Evolutionary conservation across 805 yeast species (phyloP).

Genomic region (Kodamaea hsintzibuensis): DNA sequence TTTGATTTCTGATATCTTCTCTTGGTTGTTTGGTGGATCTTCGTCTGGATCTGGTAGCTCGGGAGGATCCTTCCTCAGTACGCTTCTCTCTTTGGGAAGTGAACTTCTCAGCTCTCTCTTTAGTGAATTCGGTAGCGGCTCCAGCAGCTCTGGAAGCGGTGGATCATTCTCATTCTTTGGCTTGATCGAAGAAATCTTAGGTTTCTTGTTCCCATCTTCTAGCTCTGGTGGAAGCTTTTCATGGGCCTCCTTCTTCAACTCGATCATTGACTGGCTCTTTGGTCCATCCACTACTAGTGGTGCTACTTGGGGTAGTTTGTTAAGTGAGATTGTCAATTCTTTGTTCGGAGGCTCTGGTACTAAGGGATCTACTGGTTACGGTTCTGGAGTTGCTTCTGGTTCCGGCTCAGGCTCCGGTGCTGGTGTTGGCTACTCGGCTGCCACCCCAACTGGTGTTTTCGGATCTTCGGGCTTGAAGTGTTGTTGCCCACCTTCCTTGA

Average conservation of each 20-base stretch:
- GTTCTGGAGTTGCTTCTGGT: conserved; percentile 4
- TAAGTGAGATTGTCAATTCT: conserved; percentile 8
- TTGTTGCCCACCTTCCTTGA: conserved; percentile 24
- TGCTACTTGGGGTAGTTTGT: conserved; percentile 10
- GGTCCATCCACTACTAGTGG: not conserved
- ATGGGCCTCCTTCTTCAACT: not conserved
- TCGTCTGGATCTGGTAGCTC: conserved; percentile 6
- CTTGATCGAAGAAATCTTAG: conserved; percentile 6
- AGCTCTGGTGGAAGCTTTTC: conserved; percentile 3
- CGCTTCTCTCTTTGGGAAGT: conserved; percentile 9
- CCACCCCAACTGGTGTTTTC: conserved; percentile 9
- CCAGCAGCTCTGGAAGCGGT: not conserved
- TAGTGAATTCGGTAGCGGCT: conserved; percentile 21
- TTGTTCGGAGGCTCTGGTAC: conserved; percentile 12
- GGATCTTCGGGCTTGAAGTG: conserved; percentile 18
- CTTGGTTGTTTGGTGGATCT: conserved; percentile 16
- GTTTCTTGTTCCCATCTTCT: conserved; percentile 3
- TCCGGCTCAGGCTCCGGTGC: conserved; percentile 3
- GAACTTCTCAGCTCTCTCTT: conserved; percentile 18
- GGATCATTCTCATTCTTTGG: conserved; percentile 6
- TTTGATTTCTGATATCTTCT: conserved; percentile 14
- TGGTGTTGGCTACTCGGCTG: conserved; percentile 4
- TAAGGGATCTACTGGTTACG: conserved; percentile 5
- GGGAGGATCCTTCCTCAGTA: conserved; percentile 12
- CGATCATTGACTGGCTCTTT: not conserved